Evolutionary conservation across 202 grass and related monocot species (phyloP).

Genomic region (Eragrostis tef): DNA sequence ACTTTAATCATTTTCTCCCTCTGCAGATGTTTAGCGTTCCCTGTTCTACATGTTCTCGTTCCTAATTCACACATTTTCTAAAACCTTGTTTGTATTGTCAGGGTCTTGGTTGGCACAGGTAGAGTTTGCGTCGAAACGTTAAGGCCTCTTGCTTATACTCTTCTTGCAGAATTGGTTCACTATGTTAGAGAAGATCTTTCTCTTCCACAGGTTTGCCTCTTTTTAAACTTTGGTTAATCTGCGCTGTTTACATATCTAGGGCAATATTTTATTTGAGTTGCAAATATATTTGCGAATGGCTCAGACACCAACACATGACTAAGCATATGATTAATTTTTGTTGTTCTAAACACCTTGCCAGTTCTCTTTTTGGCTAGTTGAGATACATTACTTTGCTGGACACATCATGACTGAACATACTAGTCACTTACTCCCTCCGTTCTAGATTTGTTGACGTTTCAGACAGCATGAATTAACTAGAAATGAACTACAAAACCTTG

Average conservation of each 20-base stretch:
- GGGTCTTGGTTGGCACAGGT: conserved; percentile 94
- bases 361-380: conserved; percentile 24
- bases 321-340: conserved; percentile 22
- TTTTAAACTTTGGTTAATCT: conserved; percentile 20
- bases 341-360: neutral
- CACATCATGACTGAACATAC: neutral
- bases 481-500: too few relatives aligned
- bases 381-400: conserved; percentile 34
- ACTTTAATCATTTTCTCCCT: neutral
- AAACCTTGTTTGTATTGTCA: conserved; percentile 54
- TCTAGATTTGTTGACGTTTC: too few relatives aligned
- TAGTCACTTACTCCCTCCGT: neutral
- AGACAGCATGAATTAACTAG: too few relatives aligned
- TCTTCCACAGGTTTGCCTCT: conserved; percentile 79
- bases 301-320: neutral
- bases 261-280: neutral
- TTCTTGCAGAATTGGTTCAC: conserved; percentile 97
- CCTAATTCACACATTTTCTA: conserved; percentile 24
- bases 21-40: conserved; percentile 15
- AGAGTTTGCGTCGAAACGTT: conserved; percentile 96
- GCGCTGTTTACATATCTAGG: conserved; percentile 17
- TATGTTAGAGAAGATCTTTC: conserved; percentile 93
- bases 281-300: conserved; percentile 4
- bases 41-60: conserved; percentile 12
- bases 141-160: conserved; percentile 90